A percentile compares a stretch with the other conserved stretches of the same genome.
Evolutionary conservation across 1,139 yeast genomes (phyloP).

Genomic region (Magnusiomyces clavatus): DNA sequence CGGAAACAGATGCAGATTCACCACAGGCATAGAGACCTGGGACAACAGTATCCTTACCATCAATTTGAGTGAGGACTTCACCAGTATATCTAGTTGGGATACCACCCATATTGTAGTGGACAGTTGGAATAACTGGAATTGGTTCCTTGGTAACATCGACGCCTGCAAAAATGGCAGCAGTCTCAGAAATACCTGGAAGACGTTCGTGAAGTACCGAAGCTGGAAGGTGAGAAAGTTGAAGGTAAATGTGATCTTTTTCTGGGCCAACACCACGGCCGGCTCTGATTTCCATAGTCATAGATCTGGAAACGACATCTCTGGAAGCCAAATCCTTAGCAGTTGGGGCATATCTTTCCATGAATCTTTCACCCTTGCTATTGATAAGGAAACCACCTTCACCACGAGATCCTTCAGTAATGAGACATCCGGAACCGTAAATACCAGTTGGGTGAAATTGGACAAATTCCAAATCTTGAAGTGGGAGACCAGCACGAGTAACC

Average conservation of each 20-base stretch:
- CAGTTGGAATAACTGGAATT: constrained; percentile 96
- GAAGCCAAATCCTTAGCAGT: constrained; percentile 97
- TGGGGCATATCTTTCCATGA: constrained; percentile 99
- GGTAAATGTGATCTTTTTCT: constrained; percentile 86
- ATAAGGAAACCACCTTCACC: constrained; percentile 99
- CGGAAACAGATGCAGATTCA: constrained; percentile 98
- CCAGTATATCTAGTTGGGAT: constrained; percentile 97
- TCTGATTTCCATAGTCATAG: constrained; percentile 96
- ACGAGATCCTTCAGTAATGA: constrained; percentile 98
- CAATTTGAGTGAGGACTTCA: constrained; percentile 77
- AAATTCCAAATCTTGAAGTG: constrained; percentile 94
- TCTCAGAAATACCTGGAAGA: constrained; percentile 98
- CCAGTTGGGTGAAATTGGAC: constrained; percentile 99
- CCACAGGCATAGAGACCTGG: constrained; percentile 97
- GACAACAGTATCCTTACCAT: constrained; percentile 86
- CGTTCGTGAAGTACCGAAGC: constrained; percentile 88
- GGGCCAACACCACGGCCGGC: constrained; percentile 99
- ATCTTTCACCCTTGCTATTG: constrained; percentile 97
- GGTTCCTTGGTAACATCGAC: constrained; percentile 99
- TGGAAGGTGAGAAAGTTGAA: constrained; percentile 93
- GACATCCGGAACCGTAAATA: constrained; percentile 97
- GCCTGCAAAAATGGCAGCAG: constrained; percentile 97
- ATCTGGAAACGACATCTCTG: constrained; percentile 96
- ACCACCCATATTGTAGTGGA: constrained; percentile 99
- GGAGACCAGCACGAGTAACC: constrained; percentile 98